These are phyloP conservation scores for Tylopilus cervinicoccineus DNA, from an alignment of 768 basidiomycete species.

Conservation along the genomic window DNA sequence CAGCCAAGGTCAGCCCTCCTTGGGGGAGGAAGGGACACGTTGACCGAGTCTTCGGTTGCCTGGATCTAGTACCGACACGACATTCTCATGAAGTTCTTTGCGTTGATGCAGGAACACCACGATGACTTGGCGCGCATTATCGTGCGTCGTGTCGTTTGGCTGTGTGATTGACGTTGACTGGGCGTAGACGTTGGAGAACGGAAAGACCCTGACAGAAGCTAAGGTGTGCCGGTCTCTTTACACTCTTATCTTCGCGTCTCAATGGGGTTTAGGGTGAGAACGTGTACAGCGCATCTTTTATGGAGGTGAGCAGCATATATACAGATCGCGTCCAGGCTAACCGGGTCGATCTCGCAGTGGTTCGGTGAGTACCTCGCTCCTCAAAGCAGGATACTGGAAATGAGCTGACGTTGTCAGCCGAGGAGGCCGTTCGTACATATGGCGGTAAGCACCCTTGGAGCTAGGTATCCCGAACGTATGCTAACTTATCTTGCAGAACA, in stretches of 20 bases:
- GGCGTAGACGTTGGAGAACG: constrained; percentile 86
- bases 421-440: constrained; percentile 88
- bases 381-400: neutral
- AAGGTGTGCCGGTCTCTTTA: constrained; percentile 44
- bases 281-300: constrained; percentile 77
- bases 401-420: constrained; percentile 49
- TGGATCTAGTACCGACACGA: constrained; percentile 68
- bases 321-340: neutral
- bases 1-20: constrained; percentile 61
- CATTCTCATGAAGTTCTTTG: constrained; percentile 73
- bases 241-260: neutral
- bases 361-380: constrained; percentile 50
- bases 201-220: constrained; percentile 82
- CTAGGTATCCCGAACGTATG: neutral
- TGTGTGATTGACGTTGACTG: constrained; percentile 6
- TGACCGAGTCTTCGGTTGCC: neutral
- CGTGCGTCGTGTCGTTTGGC: constrained; percentile 39
- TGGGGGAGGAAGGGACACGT: neutral
- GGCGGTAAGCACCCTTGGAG: constrained; percentile 53
- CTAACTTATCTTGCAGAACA: constrained; percentile 48
- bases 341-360: constrained; percentile 50
- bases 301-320: constrained; percentile 53
- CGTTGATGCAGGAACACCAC: constrained; percentile 74
- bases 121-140: constrained; percentile 89
- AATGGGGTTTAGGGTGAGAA: constrained; percentile 61